phyloP scores from a whole-genome alignment of 805 yeast genomes.

The Teunomyces cretensis region DNA sequence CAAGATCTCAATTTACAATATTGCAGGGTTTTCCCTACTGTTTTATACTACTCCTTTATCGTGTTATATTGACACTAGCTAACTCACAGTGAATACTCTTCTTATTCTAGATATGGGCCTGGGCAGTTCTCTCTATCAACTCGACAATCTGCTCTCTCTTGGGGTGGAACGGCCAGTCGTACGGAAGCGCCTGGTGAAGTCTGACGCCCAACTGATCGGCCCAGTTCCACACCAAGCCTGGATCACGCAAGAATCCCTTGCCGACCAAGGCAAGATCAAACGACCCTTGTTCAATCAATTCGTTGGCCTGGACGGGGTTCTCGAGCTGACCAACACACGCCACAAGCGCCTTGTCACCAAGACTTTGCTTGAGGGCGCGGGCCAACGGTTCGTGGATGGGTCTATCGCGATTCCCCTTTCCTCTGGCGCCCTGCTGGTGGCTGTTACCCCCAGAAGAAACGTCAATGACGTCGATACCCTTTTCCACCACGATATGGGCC shows the following conservation, averaged over 20 bases:
- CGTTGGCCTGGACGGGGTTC: slow-evolving; percentile 35
- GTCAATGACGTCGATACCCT: slow-evolving; percentile 54
- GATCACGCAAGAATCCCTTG: slow-evolving; percentile 44
- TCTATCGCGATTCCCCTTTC: slow-evolving; percentile 9
- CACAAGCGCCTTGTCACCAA: slow-evolving; percentile 43
- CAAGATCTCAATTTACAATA: too few relatives aligned
- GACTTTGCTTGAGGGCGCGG: slow-evolving; percentile 39
- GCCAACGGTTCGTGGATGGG: slow-evolving; percentile 44
- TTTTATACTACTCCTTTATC: neutral
- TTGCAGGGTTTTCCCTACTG: too few relatives aligned
- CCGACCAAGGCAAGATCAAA: slow-evolving; percentile 53
- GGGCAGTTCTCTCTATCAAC: slow-evolving; percentile 15
- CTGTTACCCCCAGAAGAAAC: slow-evolving; percentile 55
- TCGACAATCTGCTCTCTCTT: slow-evolving; percentile 17
- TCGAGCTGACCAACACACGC: slow-evolving; percentile 49
- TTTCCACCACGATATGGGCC: slow-evolving; percentile 36
- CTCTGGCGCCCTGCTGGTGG: slow-evolving; percentile 27
- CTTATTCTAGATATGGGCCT: neutral
- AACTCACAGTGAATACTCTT: neutral
- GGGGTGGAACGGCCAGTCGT: slow-evolving; percentile 21
- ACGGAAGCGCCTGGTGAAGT: slow-evolving; percentile 33
- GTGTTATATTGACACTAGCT: neutral
- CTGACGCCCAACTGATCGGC: slow-evolving; percentile 50
- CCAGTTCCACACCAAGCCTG: slow-evolving; percentile 49
- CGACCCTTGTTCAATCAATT: slow-evolving; percentile 39